Conservation (phyloP, 768 basidiomycete species). For the Trametes meyenii region DNA sequence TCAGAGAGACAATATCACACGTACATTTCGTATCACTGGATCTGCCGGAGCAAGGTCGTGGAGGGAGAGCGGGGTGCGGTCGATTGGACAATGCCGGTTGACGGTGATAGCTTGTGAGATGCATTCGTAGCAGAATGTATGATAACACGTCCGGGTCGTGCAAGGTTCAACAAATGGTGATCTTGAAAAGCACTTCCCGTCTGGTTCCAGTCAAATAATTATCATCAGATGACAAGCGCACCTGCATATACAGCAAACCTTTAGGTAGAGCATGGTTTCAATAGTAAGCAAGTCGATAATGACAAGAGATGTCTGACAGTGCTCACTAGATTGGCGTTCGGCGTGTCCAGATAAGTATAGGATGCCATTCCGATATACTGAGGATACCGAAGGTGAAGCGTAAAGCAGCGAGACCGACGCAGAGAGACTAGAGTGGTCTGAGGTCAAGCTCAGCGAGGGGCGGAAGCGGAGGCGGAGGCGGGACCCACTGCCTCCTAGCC, state of each 20-base stretch:
- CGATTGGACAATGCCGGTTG: slow-evolving; percentile 80
- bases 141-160: slow-evolving; percentile 74
- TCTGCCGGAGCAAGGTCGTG: slow-evolving; percentile 68
- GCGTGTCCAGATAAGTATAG: slow-evolving; percentile 61
- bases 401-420: neutral
- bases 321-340: slow-evolving; percentile 72
- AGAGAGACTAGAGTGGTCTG: no score
- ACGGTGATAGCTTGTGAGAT: slow-evolving; percentile 70
- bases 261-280: slow-evolving; percentile 31
- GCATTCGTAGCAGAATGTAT: slow-evolving; percentile 88
- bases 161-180: slow-evolving; percentile 74
- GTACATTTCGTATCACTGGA: slow-evolving; percentile 74
- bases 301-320: neutral
- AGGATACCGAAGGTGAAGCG: neutral
- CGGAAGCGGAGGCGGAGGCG: neutral
- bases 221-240: slow-evolving; percentile 29
- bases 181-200: slow-evolving; percentile 43
- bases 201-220: slow-evolving; percentile 37
- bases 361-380: slow-evolving; percentile 23
- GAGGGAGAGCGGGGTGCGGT: slow-evolving; percentile 66
- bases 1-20: slow-evolving; percentile 29
- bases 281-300: neutral
- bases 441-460: no score
- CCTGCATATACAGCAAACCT: slow-evolving; percentile 83
- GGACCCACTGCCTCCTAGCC: neutral